phyloP scores from a whole-genome alignment of 169 alveolate species.

The Eimeria praecox region DNA sequence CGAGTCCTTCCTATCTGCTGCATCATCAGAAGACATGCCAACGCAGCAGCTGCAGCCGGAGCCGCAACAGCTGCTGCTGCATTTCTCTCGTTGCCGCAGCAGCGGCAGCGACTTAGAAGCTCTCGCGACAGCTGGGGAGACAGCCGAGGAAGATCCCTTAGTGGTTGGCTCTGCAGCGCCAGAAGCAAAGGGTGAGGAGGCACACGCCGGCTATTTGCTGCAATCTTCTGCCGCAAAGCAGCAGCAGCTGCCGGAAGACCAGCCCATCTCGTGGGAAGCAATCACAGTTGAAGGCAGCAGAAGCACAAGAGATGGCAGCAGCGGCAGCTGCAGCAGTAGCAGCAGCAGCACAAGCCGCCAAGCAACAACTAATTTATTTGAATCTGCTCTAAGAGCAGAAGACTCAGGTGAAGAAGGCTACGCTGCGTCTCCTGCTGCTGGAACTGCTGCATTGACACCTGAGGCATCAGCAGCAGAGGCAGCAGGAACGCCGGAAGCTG shows the following conservation, averaged over 20 bases:
- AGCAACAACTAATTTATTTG: constrained; percentile 1
- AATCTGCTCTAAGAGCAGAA: constrained; percentile 25
- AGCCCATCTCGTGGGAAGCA: constrained; percentile 1
- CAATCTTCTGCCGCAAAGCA: background rate
- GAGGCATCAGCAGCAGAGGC: constrained; percentile 1
- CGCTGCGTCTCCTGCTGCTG: background rate
- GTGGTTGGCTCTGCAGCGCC: background rate
- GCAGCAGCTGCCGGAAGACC: background rate
- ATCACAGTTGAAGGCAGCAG: constrained; percentile 12
- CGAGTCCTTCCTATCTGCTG: constrained; percentile 26
- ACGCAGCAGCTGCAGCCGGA: constrained; percentile 23
- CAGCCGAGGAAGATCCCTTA: background rate
- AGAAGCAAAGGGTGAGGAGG: background rate
- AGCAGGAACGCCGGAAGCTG: background rate
- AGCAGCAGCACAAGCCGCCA: constrained; percentile 39
- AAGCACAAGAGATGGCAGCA: constrained; percentile 53
- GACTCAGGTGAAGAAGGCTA: background rate
- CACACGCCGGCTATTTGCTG: background rate
- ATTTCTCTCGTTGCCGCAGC: constrained; percentile 30
- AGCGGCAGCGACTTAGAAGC: background rate
- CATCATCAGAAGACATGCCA: background rate
- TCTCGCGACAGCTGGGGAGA: background rate
- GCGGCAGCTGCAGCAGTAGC: constrained; percentile 42
- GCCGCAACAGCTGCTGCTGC: constrained; percentile 38
- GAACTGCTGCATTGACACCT: background rate